Evolutionary conservation across 2,329 filamentous ascomycete genomes (phyloP).

Genomic region (Didymella arachidicola): DNA sequence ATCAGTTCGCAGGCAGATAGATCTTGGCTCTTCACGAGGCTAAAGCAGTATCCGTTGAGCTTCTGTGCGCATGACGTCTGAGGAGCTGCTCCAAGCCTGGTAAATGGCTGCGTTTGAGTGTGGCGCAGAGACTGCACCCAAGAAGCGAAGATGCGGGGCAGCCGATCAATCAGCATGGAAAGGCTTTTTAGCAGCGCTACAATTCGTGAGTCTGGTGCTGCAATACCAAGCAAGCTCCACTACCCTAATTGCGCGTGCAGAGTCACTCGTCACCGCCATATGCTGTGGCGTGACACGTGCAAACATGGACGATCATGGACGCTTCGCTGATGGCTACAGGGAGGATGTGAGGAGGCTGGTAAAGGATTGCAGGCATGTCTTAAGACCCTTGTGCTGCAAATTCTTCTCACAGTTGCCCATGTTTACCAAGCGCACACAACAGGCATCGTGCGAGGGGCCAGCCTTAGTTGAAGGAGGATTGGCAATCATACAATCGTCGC

Average conservation of each 20-base stretch:
- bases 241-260: slow-evolving; percentile 15
- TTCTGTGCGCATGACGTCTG: slow-evolving; percentile 40
- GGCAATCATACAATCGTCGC: not conserved
- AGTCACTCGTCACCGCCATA: slow-evolving; percentile 16
- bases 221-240: slow-evolving; percentile 25
- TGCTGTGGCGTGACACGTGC: slow-evolving; percentile 26
- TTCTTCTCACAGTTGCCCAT: not conserved
- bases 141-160: slow-evolving; percentile 37
- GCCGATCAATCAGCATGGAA: slow-evolving; percentile 23
- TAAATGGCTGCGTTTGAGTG: slow-evolving; percentile 30
- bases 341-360: not conserved
- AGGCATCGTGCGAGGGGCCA: not conserved
- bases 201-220: slow-evolving; percentile 22
- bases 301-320: slow-evolving; percentile 1
- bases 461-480: not conserved
- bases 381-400: not conserved
- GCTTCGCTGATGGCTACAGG: slow-evolving; percentile 1
- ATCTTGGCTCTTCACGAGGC: slow-evolving; percentile 4
- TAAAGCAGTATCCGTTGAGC: slow-evolving; percentile 17
- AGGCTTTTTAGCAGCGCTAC: slow-evolving; percentile 25
- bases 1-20: not conserved
- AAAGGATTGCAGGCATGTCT: not conserved
- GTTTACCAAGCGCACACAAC: not conserved
- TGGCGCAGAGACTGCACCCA: slow-evolving; percentile 37
- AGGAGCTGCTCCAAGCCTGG: slow-evolving; percentile 26